Percentiles rank a stretch among this genome's conserved stretches.
Conservation (phyloP, 306 rosid genomes). For the Biancaea sappan region DNA sequence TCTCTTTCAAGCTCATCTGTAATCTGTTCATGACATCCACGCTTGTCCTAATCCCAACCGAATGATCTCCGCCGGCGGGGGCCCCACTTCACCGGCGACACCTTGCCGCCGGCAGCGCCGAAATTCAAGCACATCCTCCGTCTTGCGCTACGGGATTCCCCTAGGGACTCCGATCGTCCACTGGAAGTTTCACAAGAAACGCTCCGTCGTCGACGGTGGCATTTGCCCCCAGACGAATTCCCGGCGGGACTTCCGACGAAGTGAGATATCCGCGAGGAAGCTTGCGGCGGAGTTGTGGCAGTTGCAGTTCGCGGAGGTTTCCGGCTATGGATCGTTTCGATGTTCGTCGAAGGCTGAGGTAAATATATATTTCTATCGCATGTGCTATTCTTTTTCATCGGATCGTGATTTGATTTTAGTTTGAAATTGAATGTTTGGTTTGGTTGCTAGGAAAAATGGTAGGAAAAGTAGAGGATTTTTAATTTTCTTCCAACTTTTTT, state of each 20-base stretch:
- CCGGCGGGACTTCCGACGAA: neutral
- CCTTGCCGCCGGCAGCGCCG: slow-evolving; percentile 33
- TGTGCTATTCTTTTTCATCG: neutral
- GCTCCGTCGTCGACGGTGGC: slow-evolving; percentile 2
- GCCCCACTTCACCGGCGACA: slow-evolving; percentile 19
- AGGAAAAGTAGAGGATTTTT: neutral
- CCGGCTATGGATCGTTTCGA: neutral
- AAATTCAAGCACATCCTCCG: neutral
- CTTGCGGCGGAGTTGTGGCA: slow-evolving; percentile 73
- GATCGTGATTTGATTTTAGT: neutral
- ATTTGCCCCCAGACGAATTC: too few relatives aligned
- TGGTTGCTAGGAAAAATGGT: neutral
- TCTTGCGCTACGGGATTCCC: slow-evolving; percentile 11
- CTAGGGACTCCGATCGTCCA: slow-evolving; percentile 29
- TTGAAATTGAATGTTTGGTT: neutral
- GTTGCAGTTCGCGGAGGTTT: slow-evolving; percentile 37
- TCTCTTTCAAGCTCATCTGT: too few relatives aligned
- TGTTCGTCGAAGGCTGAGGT: slow-evolving; percentile 37
- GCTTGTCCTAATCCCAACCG: slow-evolving; percentile 19
- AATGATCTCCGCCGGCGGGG: slow-evolving; percentile 28
- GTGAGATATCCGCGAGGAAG: slow-evolving; percentile 51
- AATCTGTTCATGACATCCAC: slow-evolving; percentile 38
- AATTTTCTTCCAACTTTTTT: too few relatives aligned
- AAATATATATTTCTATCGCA: too few relatives aligned
- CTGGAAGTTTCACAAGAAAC: slow-evolving; percentile 30